Percentiles rank a stretch among this genome's conserved stretches.
Evolutionary conservation across 1,284 basidiomycete genomes (phyloP).

Genomic region (Tilletia walkeri): DNA sequence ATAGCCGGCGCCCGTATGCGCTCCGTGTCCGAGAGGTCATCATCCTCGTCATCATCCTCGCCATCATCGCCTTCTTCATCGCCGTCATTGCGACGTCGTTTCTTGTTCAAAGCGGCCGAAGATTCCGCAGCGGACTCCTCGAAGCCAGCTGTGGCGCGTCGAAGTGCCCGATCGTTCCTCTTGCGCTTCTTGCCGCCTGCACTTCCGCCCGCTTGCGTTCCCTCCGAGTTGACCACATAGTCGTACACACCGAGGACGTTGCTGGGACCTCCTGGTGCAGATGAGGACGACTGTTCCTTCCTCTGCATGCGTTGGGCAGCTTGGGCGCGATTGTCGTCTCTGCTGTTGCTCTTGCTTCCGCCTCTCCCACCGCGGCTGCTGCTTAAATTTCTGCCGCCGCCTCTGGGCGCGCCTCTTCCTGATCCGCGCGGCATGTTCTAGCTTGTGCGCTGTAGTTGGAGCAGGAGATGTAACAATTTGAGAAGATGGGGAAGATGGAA

Average conservation of each 20-base stretch:
- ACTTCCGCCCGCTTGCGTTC: neutral
- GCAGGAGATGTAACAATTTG: no score
- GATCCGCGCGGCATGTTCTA: no score
- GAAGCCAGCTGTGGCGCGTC: neutral
- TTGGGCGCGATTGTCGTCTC: neutral
- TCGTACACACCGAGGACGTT: slow-evolving; percentile 3
- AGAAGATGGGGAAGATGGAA: no score
- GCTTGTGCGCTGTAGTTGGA: no score
- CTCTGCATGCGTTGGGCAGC: neutral
- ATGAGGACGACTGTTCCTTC: neutral
- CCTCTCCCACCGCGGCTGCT: neutral
- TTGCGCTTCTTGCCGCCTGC: slow-evolving; percentile 6
- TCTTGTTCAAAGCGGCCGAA: neutral
- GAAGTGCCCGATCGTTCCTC: neutral
- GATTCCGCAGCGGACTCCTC: neutral
- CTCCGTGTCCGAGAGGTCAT: slow-evolving; percentile 2
- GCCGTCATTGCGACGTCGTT: neutral
- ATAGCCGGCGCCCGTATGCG: neutral
- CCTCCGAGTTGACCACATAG: neutral
- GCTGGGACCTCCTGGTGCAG: neutral
- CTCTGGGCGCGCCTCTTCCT: no score
- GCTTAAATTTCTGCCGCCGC: no score
- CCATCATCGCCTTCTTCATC: neutral
- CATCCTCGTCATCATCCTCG: slow-evolving; percentile 2
- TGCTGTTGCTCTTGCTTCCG: neutral